Percentiles rank a stretch among this genome's conserved stretches.
Conservation (phyloP, 1,284 basidiomycete genomes). For the Fomitopsis schrenkii region DNA sequence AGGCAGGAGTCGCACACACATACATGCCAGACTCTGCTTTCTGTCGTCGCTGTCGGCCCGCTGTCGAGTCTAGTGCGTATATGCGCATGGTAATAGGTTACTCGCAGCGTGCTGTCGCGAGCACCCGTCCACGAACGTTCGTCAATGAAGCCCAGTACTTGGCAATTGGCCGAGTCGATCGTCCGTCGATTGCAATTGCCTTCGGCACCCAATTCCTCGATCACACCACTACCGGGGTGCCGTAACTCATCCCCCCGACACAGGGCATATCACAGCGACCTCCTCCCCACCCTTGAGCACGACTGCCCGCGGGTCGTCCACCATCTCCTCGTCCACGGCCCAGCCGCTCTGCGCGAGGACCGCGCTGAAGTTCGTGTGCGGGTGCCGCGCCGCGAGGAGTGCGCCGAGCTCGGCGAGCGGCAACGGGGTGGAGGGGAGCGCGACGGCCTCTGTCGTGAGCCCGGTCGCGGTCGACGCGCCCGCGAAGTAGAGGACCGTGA, state of each 20-base stretch:
- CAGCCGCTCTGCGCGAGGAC: constrained; percentile 61
- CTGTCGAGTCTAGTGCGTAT: no score
- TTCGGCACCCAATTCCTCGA: background rate
- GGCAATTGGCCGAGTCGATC: no score
- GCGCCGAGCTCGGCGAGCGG: constrained; percentile 48
- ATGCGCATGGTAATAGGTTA: no score
- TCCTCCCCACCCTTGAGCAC: constrained; percentile 68
- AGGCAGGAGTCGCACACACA: no score
- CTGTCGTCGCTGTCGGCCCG: background rate
- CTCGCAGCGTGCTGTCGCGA: no score
- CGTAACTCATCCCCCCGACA: constrained; percentile 61
- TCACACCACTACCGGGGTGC: background rate
- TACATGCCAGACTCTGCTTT: no score
- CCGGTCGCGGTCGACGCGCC: constrained; percentile 69
- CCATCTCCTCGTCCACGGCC: constrained; percentile 80
- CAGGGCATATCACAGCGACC: constrained; percentile 78
- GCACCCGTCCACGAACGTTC: no score
- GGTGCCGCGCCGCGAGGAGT: constrained; percentile 50
- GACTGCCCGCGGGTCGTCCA: constrained; percentile 51
- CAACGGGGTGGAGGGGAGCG: constrained; percentile 37
- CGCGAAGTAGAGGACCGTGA: constrained; percentile 79
- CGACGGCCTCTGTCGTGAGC: constrained; percentile 44
- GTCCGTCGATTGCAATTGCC: no score
- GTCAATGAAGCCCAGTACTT: no score
- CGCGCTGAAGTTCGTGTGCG: constrained; percentile 43